phyloP scores from a whole-genome alignment of 495 filamentous ascomycete genomes.

The Daldinia loculata region DNA sequence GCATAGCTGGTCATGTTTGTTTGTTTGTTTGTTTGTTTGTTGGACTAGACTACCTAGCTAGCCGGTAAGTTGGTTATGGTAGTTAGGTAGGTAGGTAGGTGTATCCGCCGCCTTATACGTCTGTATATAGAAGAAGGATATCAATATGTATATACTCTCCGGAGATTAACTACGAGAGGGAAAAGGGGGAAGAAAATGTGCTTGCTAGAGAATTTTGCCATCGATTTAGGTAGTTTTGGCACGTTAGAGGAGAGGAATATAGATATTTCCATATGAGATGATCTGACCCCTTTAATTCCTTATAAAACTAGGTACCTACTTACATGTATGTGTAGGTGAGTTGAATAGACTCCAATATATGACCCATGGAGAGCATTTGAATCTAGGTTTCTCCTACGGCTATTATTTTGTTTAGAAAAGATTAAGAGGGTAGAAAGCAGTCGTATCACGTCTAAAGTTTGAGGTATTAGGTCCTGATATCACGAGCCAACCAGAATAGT shows the following conservation, averaged over 20 bases:
- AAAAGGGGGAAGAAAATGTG: not conserved
- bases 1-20: no score
- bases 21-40: no score
- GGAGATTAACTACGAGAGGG: not conserved
- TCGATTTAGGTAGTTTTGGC: not conserved
- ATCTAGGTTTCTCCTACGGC: no score
- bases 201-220: not conserved
- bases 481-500: no score
- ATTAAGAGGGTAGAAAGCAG: not conserved
- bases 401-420: not conserved
- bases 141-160: not conserved
- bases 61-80: no score
- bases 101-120: not conserved
- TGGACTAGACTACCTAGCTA: no score
- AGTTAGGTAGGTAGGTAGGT: no score
- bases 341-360: no score
- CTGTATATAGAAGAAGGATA: conserved; percentile 6
- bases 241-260: not conserved
- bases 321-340: no score
- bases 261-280: not conserved
- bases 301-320: no score
- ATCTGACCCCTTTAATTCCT: not conserved
- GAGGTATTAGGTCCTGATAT: no score
- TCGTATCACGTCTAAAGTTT: not conserved
- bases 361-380: not conserved